A percentile compares a stretch with the other conserved stretches of the same genome.
phyloP scores from a whole-genome alignment of 208 protist genomes.

The Angomonas ambiguus region DNA sequence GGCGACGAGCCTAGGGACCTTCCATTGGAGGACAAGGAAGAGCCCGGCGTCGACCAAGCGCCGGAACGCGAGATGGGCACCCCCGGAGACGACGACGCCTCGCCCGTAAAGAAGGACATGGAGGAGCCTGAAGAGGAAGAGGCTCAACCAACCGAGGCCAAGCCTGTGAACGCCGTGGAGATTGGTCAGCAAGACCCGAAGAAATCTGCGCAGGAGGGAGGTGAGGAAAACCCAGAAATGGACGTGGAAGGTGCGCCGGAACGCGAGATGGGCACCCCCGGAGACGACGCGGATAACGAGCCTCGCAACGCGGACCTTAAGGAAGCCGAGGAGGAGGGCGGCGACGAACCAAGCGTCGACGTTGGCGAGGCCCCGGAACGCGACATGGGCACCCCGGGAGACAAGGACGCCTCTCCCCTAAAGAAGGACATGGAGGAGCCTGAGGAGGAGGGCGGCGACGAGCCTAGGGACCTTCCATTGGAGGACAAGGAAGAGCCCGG shows the following conservation, averaged over 20 bases:
- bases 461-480: slow-evolving; percentile 19
- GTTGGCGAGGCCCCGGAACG: not conserved
- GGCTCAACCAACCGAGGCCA: not conserved
- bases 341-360: not conserved
- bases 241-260: not conserved
- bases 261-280: not conserved
- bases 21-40: not conserved
- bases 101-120: slow-evolving; percentile 17
- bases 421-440: slow-evolving; percentile 17
- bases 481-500: slow-evolving; percentile 12
- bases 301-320: not conserved
- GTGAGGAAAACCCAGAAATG: not conserved
- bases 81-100: slow-evolving; percentile 16
- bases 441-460: slow-evolving; percentile 9
- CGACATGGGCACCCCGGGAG: slow-evolving; percentile 4
- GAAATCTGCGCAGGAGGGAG: not conserved
- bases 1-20: too few species aligned
- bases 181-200: not conserved
- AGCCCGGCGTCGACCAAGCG: slow-evolving; percentile 4
- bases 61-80: slow-evolving; percentile 19
- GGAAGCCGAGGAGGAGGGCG: not conserved
- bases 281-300: not conserved
- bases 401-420: slow-evolving; percentile 16
- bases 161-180: not conserved
- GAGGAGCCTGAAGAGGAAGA: slow-evolving; percentile 6